Evolutionary conservation across 768 basidiomycete genomes (phyloP), one percentile per base, ranked within the genome.

Genomic region (Collybia sordida): DNA sequence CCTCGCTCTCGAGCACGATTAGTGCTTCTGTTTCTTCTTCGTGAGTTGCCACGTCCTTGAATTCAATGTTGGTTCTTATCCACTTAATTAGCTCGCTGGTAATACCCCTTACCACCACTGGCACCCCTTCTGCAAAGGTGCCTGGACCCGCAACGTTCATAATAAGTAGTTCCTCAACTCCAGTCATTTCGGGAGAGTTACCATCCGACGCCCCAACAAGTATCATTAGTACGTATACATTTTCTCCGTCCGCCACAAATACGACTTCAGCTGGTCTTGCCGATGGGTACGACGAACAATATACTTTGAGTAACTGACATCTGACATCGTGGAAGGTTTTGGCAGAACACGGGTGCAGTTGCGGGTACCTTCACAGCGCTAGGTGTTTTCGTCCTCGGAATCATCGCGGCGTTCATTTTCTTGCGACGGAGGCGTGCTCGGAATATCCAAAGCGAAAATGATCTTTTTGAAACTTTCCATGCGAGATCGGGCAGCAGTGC

Each of bases 321-420:
- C 52, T 46, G 36, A 50, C 9, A 19, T 53, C 37, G 21, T 37
- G 11, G 15, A 34, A 73, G 71, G n/a, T 71, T 74, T 48, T 70
- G 62, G 65, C 53, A 59, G 15, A 71, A 71, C 49, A 72, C 69
- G 55, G 64, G 57, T n/a, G 67, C 68, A 9, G 66, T 74, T 14
- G 68, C 68, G 4, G 70, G 64, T 18, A 67, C 63, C 17, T 74
- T 71, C 46, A 61, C 65, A 11, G 55, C 67, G 17, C 60, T 65
- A 21, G 49, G 64, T 42, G 50, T 74, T 43, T 52, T 69, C 22
- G 37, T 59, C 14, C 27, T 67, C 35, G 69, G 59, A 8, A 35
- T 62, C 6, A 28, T 58, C 19, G 58, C 59, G n/a, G 56, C 62
- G 14, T 49, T 63, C 31, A n/a, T 64, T 15, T 53, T 67, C 22